Base-by-base conservation (phyloP, 1,139 yeast genomes). In the Candida sp. region DNA sequence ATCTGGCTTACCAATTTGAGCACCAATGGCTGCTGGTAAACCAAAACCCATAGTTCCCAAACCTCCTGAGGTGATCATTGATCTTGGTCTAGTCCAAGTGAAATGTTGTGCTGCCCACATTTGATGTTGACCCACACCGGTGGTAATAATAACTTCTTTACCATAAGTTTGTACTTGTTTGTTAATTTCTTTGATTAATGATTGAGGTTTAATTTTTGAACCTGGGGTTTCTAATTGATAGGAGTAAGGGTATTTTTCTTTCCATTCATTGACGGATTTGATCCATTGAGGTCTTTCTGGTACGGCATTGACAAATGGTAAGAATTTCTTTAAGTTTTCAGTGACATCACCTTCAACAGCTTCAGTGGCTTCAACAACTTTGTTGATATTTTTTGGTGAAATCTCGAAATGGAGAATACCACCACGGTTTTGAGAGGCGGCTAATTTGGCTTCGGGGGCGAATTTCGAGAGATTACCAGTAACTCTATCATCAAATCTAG, bases 81-180 rank as follows among this genome's bases (percentile, higher is more conserved):
- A 79, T 68, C 98, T 81, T 55, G 98, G 97, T 52, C 80, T 72
- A 48, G 83, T 85, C 95, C 97, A 91, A 44, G 90, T 82, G 81
- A 86, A 90, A 67, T 90, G 91, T 72, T 93, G 99, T 36, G 99
- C 99, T 36, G 98, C 95, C 98, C 99, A 93, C 99, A 93, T 93
- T 75, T 93, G 99, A 77, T 93, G 99, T 76, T 93, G 99, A 48
- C 99, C 99, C 45, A 93, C 98, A 75, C 99, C 99, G 39, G 99
- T 93, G 45, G 98, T 87, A 55, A 93, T 84, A 58, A 90, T 82
- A 49, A 89, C 91, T 50, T 82, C 88, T 63, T 81, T 87, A 49
- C 81, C 82, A 58, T 82, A 79, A 44, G 74, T 73, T 43, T 73
- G 74, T 33, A 91, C 83, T 57, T 90, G 84, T 50, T 82, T 77